A percentile compares a stretch with the other conserved stretches of the same genome.
phyloP scores from a whole-genome alignment of 2,329 filamentous ascomycete species.

The Phialemoniopsis sp. region DNA sequence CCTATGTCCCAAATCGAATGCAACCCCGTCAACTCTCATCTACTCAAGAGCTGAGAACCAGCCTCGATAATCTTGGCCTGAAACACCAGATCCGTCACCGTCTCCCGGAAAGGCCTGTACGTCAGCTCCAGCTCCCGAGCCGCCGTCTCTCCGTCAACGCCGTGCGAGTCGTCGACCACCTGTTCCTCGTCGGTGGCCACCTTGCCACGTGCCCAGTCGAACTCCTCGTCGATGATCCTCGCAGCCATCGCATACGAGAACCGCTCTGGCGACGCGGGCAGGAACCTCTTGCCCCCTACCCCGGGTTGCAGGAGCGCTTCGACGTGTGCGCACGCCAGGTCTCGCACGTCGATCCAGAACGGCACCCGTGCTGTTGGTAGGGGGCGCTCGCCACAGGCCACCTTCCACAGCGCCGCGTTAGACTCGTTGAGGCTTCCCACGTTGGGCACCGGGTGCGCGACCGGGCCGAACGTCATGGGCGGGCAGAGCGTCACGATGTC shows the following conservation, averaged over 20 bases:
- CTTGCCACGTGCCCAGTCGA: slow-evolving; percentile 25
- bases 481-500: slow-evolving; percentile 40
- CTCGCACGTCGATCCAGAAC: slow-evolving; percentile 42
- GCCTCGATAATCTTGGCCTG: slow-evolving; percentile 2
- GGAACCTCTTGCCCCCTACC: slow-evolving; percentile 32
- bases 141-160: slow-evolving; percentile 6
- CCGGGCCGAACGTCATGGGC: slow-evolving; percentile 39
- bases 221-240: slow-evolving; percentile 33
- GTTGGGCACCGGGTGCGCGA: slow-evolving; percentile 29
- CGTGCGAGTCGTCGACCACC: slow-evolving; percentile 5
- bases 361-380: slow-evolving; percentile 32
- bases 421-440: slow-evolving; percentile 34
- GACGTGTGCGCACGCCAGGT: slow-evolving; percentile 38
- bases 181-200: slow-evolving; percentile 2
- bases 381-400: slow-evolving; percentile 26
- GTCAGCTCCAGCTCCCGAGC: slow-evolving; percentile 4
- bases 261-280: slow-evolving; percentile 31
- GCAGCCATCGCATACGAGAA: slow-evolving; percentile 42
- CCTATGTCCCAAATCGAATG: too few relatives aligned
- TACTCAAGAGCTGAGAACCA: too few relatives aligned
- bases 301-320: slow-evolving; percentile 30
- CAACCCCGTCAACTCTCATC: too few relatives aligned
- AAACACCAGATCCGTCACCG: slow-evolving; percentile 5
- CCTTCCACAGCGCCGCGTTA: slow-evolving; percentile 33
- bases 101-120: slow-evolving; percentile 6